Evolutionary conservation across 1,284 basidiomycete species (phyloP), one percentile per base, ranked within the genome.

Genomic region (Apiotrichum brassicae): DNA sequence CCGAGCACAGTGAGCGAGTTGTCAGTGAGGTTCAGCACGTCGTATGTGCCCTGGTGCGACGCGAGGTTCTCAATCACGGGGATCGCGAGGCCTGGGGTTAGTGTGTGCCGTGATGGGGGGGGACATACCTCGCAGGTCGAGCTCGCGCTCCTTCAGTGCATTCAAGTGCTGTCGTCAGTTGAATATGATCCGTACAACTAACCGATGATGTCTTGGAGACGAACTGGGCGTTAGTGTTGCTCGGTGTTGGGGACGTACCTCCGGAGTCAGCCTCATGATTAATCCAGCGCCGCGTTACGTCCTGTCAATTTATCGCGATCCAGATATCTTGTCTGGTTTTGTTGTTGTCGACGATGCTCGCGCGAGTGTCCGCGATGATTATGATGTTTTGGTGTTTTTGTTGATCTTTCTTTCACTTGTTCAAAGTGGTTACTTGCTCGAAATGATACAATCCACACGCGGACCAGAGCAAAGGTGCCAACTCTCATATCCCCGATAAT

Each of bases 41-140:
- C 73, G 50, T 65, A 78, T 77, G 71, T 76, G 82, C 92, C 81
- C 80, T 89, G 73, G 88, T 95, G 66, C 9, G 97, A 91, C 77
- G 93, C 95, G 62, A 99, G 80, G 79, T 99, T 98, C 83, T 99
- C 95, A 69, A 99, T 98, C 46, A 88, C 84, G 39, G 93, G 91
- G 66, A 98, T 97, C 81, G 93, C 94, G 75, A 90, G 87, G 53
- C 92, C 91, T 94, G 71, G 35, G 14, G 28, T 30, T 30, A 37
- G 18, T 18, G 14, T 9, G 25, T 13, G 7, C n/a, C 23, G n/a
- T n/a, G n/a, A n/a, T n/a, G n/a, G n/a, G n/a, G n/a, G n/a, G n/a
- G 28, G 3, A 74, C 83, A 66, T 66, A 90, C 92, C 92, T 81
- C 92, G 77, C 45, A 97, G 81, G 70, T 97, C 92, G 53, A 98